A percentile compares a stretch with the other conserved stretches of the same genome.
phyloP scores from a whole-genome alignment of 1,139 yeast genomes.

The Suhomyces anneliseae region DNA sequence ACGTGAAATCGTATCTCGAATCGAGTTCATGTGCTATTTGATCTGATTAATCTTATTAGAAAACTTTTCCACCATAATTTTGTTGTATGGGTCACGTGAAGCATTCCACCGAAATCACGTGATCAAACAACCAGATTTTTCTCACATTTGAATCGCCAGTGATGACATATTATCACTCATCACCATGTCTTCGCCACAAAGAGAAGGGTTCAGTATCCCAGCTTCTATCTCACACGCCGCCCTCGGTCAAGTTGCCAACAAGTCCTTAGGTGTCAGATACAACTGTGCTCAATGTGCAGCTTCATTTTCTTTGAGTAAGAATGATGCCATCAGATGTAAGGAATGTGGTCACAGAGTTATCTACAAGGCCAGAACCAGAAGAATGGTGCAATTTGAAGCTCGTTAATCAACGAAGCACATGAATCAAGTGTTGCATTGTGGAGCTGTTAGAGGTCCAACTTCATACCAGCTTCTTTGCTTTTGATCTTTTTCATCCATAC shows the following conservation, averaged over 20 bases:
- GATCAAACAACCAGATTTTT: slow-evolving; percentile 5
- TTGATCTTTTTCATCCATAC: no score
- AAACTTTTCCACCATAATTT: slow-evolving; percentile 2
- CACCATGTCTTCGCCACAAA: slow-evolving; percentile 59
- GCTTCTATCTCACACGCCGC: slow-evolving; percentile 74
- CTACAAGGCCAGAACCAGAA: slow-evolving; percentile 94
- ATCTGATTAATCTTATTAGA: not conserved
- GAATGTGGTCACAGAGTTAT: slow-evolving; percentile 98
- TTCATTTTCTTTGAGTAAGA: slow-evolving; percentile 81
- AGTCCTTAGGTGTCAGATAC: slow-evolving; percentile 82
- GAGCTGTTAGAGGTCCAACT: not conserved
- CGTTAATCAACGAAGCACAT: slow-evolving; percentile 26
- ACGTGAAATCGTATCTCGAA: slow-evolving; percentile 25
- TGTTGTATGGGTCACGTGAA: slow-evolving; percentile 3
- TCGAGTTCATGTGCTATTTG: slow-evolving; percentile 18
- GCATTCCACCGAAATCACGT: not conserved
- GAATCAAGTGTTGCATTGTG: no score
- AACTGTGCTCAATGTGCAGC: slow-evolving; percentile 97
- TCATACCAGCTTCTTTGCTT: not conserved
- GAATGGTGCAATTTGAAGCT: slow-evolving; percentile 74
- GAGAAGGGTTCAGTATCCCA: slow-evolving; percentile 95
- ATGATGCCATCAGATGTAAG: slow-evolving; percentile 97
- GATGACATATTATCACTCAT: slow-evolving; percentile 5
- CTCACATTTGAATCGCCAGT: not conserved
- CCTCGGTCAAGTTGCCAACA: slow-evolving; percentile 62